Evolutionary conservation across 2,329 filamentous ascomycete species (phyloP), one percentile per base, ranked within the genome.

Genomic region (Aspergillus calidoustus): DNA sequence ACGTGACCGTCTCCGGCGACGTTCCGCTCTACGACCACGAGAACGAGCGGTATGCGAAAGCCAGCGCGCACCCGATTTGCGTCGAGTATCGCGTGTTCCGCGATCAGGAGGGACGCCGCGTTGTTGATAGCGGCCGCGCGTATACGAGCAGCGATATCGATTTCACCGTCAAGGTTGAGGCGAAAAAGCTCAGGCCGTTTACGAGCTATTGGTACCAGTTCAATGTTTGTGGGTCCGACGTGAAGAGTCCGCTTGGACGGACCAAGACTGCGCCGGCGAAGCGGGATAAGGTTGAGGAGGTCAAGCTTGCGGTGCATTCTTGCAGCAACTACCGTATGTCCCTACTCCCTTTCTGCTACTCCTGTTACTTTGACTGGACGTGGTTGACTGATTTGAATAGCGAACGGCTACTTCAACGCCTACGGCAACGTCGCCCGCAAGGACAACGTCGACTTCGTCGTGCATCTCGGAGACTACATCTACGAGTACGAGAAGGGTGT

Each of bases 141-240:
- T 91, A 87, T 70, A 92, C 90, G 0, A 90, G 84, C 41, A 89
- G 86, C 1, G 90, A 92, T 71, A 86, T 92, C 52, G 90, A 93
- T 71, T 93, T 88, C 71, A 92, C 90, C 0, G 80, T 92, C 62
- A 91, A 91, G 81, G 63, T 68, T n/a, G 89, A 92, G 74, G 89
- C 89, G 1, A 82, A 76, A 53, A 83, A 84, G 15, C 73, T 92
- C 46, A 77, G 84, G 55, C 82, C 89, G 0, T 90, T 86, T 69
- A 91, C 87, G 0, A 91, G 66, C 50, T 72, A 71, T 74, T 89
- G 84, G 68, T 91, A 91, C 68, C 89, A 89, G 68, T 92, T 92
- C 77, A 85, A 79, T 23, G 82, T 91, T 31, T 92, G 90, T 70
- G 78, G 81, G 57, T 89, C 88, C 0, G 78, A 86, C 59, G 86